Conservation (phyloP, 139 green algal species). For the Coelastrella sp. region DNA sequence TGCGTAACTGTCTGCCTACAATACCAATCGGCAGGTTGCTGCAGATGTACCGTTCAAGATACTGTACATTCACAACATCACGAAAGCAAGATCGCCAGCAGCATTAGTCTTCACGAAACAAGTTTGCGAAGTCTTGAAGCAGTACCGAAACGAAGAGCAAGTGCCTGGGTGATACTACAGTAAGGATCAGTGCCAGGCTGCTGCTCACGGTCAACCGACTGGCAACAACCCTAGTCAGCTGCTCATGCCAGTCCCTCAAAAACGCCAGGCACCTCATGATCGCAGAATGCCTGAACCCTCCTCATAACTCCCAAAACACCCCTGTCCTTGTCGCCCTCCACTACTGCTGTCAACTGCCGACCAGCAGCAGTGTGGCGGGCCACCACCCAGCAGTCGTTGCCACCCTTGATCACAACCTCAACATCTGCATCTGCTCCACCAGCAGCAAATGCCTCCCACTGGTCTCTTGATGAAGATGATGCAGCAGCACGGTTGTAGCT, state of each 20-base stretch:
- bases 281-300: conserved; percentile 31
- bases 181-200: too few relatives aligned
- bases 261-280: conserved; percentile 25
- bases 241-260: conserved; percentile 27
- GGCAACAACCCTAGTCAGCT: too few relatives aligned
- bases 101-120: too few relatives aligned
- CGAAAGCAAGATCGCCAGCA: too few relatives aligned
- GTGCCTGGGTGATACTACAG: too few relatives aligned
- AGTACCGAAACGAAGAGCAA: too few relatives aligned
- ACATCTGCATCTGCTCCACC: neutral
- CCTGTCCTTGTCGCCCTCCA: conserved; percentile 31
- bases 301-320: conserved; percentile 22
- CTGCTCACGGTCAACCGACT: too few relatives aligned
- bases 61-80: too few relatives aligned
- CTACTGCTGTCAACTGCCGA: conserved; percentile 28
- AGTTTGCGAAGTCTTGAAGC: too few relatives aligned
- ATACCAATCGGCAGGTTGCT: too few relatives aligned
- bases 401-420: conserved; percentile 22
- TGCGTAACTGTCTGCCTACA: too few relatives aligned
- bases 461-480: neutral
- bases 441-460: conserved; percentile 28
- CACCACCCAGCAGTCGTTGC: conserved; percentile 20
- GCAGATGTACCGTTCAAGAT: too few relatives aligned
- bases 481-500: neutral
- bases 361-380: conserved; percentile 2